These are phyloP conservation scores for Aegilops speltoides DNA, from an alignment of 176 grass and related monocot species.

Conservation along the genomic window DNA sequence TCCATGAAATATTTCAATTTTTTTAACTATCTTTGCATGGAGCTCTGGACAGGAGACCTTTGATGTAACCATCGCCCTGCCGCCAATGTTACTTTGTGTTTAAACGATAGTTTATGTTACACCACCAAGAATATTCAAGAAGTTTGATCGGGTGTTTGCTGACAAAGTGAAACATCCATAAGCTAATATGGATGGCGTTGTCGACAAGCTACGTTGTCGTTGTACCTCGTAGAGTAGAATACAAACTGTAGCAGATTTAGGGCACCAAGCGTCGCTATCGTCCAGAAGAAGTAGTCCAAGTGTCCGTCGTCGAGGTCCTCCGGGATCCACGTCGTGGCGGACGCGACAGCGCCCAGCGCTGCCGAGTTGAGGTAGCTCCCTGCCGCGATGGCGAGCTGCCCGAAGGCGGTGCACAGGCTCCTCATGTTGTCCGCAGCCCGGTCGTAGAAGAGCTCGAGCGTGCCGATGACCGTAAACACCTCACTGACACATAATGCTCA, in stretches of 20 bases:
- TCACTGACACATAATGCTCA: constrained; percentile 21
- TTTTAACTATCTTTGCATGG: too few species aligned
- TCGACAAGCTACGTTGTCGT: too few species aligned
- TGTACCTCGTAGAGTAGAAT: not conserved
- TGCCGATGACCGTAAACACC: constrained; percentile 10
- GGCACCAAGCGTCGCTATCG: constrained; percentile 31
- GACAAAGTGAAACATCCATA: too few species aligned
- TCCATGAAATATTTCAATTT: too few species aligned
- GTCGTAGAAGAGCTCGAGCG: constrained; percentile 19
- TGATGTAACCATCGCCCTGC: too few species aligned
- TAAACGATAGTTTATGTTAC: too few species aligned
- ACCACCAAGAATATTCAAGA: too few species aligned
- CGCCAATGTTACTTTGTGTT: too few species aligned
- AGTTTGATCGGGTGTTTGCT: too few species aligned
- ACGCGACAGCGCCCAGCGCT: not conserved
- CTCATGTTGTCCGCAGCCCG: constrained; percentile 20
- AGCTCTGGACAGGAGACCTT: too few species aligned
- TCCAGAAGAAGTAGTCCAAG: constrained; percentile 68
- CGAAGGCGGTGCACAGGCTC: constrained; percentile 11
- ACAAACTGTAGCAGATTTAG: constrained; percentile 37
- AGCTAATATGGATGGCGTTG: too few species aligned
- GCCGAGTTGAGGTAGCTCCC: constrained; percentile 70
- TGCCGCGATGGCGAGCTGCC: constrained; percentile 40
- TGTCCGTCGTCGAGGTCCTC: constrained; percentile 59
- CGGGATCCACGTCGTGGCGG: constrained; percentile 38